Conservation (phyloP, 2,329 filamentous ascomycete genomes). For the Cryphonectria radicalis region DNA sequence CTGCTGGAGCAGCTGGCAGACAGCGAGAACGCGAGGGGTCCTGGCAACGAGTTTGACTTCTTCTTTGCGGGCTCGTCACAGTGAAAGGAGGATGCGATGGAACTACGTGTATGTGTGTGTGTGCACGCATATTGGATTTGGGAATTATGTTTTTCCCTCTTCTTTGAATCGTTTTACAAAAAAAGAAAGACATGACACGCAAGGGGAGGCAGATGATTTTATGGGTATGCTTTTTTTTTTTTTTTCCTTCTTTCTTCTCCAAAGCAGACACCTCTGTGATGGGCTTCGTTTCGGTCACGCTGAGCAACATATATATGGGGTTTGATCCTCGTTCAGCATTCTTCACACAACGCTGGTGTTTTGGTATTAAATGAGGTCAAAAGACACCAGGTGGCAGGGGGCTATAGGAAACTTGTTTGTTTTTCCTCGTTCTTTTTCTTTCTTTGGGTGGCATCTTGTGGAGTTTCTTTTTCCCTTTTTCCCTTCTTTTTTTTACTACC, state of each 20-base stretch:
- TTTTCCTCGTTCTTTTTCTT: not conserved
- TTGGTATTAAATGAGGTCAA: not conserved
- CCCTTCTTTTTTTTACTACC: not conserved
- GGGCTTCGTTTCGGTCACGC: not conserved
- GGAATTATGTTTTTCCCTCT: not conserved
- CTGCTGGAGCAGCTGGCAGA: constrained; percentile 82
- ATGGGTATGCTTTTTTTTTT: not conserved
- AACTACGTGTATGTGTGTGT: not conserved
- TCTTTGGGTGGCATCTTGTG: not conserved
- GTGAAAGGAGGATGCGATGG: not conserved
- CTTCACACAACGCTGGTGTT: not conserved
- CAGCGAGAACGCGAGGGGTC: constrained; percentile 72
- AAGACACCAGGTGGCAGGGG: not conserved
- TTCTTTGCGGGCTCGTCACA: constrained; percentile 55
- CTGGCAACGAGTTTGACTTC: constrained; percentile 78
- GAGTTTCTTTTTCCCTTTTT: not conserved
- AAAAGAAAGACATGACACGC: not conserved
- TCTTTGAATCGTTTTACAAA: not conserved
- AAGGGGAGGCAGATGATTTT: not conserved
- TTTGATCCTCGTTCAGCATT: not conserved
- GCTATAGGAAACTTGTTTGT: not conserved
- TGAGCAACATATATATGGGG: not conserved
- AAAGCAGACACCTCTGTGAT: not conserved
- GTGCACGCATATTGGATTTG: not conserved
- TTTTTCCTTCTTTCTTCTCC: too few relatives aligned